Evolutionary conservation across 495 filamentous ascomycete species (phyloP), one percentile per base, ranked within the genome.

Genomic region (Aspergillus olivimuriae): DNA sequence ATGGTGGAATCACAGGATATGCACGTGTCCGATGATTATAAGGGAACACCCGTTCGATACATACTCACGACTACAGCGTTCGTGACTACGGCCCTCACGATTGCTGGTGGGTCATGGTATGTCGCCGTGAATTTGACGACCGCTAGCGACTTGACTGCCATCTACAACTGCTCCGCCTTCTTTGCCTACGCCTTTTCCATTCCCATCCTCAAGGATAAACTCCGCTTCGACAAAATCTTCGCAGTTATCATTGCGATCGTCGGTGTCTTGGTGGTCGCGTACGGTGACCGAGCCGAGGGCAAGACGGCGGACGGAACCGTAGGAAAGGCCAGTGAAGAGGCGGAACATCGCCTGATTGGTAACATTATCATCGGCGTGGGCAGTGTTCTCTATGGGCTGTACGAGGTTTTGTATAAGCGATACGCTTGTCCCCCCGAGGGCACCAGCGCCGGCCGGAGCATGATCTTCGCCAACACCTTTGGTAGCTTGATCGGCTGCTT

Each of bases 121-220:
- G 70, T 95, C 11, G 92, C 92, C 3, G 91, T 98, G 30, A 84
- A 86, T 60, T 70, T 95, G 75, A 98, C 92, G 0, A 92, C 86
- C 10, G 82, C 92, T 18, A 84, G 82, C 51, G 92, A 98, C 56
- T 69, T 98, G 42, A 98, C 92, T 0, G 92, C 92, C 18, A 98
- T 98, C 57, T 98, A 97, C 75, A 98, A 98, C 63, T 98, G 92
- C 73, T 94, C 87, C 38, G 90, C 92, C 36, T 98, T 98, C 66
- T 98, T 96, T 63, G 92, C 92, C 22, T 98, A 98, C 58, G 91
- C 82, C 8, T 98, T 98, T 56, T 88, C 84, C 34, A 87, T 98
- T 17, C 89, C 88, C 1, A 58, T 98, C 10, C 71, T 98, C 0
- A 82, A 87, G 20, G 92, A 98, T 61, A 83, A 82, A 56, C 55